Conservation (phyloP, 208 protist species). For the Wallacemonas rigidus region DNA sequence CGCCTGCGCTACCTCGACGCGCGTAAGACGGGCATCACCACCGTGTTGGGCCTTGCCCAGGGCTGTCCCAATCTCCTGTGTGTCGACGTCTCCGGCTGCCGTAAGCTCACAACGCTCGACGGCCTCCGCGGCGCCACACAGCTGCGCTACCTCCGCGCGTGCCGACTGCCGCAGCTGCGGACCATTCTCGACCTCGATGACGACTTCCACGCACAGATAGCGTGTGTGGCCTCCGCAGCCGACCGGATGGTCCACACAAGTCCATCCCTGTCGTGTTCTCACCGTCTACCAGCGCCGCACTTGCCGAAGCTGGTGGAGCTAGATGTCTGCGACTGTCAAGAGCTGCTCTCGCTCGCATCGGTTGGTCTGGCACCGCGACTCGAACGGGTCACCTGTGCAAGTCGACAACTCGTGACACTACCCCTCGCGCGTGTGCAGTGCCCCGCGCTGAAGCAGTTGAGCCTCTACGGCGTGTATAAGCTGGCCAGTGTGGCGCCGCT, state of each 20-base stretch:
- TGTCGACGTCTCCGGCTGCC: slow-evolving; percentile 9
- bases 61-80: neutral
- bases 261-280: too few species aligned
- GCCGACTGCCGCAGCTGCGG: neutral
- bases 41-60: neutral
- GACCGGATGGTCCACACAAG: too few species aligned
- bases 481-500: neutral
- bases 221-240: neutral
- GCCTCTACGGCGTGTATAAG: neutral
- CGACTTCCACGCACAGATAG: slow-evolving; percentile 1
- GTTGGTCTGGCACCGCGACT: slow-evolving; percentile 5
- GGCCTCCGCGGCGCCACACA: neutral
- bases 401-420: neutral
- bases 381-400: neutral
- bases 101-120: neutral
- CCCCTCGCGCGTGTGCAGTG: slow-evolving; percentile 12
- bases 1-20: slow-evolving; percentile 10
- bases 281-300: neutral
- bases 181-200: slow-evolving; percentile 9
- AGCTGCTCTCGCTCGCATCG: slow-evolving; percentile 3
- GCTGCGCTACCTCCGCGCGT: slow-evolving; percentile 9
- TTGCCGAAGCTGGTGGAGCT: slow-evolving; percentile 14
- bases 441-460: neutral
- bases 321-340: neutral
- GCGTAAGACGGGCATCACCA: neutral